Evolutionary conservation across 352 stramenopile genomes (phyloP), one percentile per base, ranked within the genome.

Genomic region (Poterioochromonas sp.): DNA sequence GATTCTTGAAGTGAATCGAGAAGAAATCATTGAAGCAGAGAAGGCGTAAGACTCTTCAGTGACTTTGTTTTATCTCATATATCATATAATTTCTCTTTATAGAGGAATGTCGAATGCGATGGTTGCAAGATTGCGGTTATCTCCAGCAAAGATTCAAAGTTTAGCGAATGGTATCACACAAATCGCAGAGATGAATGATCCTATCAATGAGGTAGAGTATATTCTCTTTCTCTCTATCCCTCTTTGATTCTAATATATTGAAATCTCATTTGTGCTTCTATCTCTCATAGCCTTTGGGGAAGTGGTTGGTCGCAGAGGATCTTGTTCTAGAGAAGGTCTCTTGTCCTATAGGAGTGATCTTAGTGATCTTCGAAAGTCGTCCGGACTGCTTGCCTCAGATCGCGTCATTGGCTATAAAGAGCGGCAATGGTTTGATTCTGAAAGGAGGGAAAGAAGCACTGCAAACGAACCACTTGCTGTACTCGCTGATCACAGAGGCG

Each of bases 301-400:
- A 51, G 18, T 69, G 41, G 60, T 18, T 73, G 87, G 87, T 0
- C 3, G 20, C 39, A 8, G 58, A 70, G 3, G 41, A n/a, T 39
- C 29, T 73, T 3, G 22, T 53, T 29, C 32, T 78, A 26, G 65
- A 74, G 0, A 51, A 74, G 29, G 29, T 74, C 11, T 35, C 58
- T 76, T 8, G 89, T 93, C 84, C 88, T 87, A 53, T 79, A 93
- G 73, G 95, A 39, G 94, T 98, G 40, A 82, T 99, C 11, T 92
- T 98, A 76, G 93, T 99, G 62, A 97, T 99, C 79, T 99, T 98
- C 80, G 95, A 99, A 84, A 97, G 90, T 76, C 86, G 95, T 22
- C 95, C 95, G 18, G 95, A 99, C 83, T 97, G 89, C 32, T 80
- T 96, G 35, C 80, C 82, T 37, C 83, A 99, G 87, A 98, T 98